A percentile compares a stretch with the other conserved stretches of the same genome.
These are phyloP conservation scores for Byssoonygena ceratinophila DNA, from an alignment of 2,329 filamentous ascomycete species.

Conservation along the genomic window DNA sequence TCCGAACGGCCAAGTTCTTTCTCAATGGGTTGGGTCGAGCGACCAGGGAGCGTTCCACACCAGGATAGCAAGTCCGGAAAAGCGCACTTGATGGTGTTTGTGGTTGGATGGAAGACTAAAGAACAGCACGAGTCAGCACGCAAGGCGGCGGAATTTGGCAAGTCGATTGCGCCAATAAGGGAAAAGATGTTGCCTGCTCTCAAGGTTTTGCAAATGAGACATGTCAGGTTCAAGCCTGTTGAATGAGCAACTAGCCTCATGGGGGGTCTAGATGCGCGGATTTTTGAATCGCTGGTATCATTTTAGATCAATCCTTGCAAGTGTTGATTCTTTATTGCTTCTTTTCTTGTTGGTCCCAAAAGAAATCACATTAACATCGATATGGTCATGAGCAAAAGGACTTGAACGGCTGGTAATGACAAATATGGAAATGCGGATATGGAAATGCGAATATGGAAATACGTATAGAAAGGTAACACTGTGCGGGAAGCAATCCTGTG, in stretches of 20 bases:
- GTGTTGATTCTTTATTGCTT: too few species aligned
- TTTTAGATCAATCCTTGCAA: too few species aligned
- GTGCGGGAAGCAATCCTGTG: neutral
- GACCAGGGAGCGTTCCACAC: constrained; percentile 26
- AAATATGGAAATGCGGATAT: neutral
- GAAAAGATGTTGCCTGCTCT: constrained; percentile 30
- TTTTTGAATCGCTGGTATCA: neutral
- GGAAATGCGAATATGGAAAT: neutral
- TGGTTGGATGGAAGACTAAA: constrained; percentile 44
- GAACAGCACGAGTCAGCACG: constrained; percentile 41
- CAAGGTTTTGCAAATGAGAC: constrained; percentile 37
- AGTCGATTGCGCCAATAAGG: constrained; percentile 34
- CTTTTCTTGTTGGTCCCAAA: too few species aligned
- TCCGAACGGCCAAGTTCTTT: constrained; percentile 22
- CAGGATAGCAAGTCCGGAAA: constrained; percentile 32
- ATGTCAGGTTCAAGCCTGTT: constrained; percentile 30
- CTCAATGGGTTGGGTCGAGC: constrained; percentile 30
- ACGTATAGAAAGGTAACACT: neutral
- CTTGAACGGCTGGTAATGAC: too few species aligned
- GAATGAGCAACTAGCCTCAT: constrained; percentile 5
- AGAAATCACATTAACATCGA: too few species aligned
- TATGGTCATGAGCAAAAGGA: too few species aligned
- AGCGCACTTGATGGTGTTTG: constrained; percentile 36
- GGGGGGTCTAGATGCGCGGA: neutral
- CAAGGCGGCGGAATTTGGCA: constrained; percentile 37